phyloP scores from a whole-genome alignment of 345 rosid species.

The Euphorbia pulcherrima region DNA sequence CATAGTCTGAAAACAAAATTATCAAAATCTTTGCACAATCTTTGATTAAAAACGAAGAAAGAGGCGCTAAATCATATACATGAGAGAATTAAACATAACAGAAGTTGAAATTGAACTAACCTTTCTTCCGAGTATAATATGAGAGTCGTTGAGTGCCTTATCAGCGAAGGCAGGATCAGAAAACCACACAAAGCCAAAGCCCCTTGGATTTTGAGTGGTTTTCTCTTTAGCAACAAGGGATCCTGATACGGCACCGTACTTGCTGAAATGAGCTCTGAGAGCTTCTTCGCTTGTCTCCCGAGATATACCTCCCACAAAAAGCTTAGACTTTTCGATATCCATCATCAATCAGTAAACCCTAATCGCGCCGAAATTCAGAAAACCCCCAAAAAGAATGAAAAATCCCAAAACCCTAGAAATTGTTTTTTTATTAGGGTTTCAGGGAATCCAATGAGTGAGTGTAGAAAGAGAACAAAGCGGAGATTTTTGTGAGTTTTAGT shows the following conservation, averaged over 20 bases:
- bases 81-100: conserved; percentile 9
- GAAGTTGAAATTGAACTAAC: conserved; percentile 39
- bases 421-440: conserved; percentile 12
- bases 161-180: conserved; percentile 44
- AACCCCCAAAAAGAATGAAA: conserved; percentile 4
- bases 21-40: neutral
- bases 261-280: conserved; percentile 54
- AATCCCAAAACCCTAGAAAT: conserved; percentile 31
- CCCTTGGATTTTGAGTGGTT: conserved; percentile 42
- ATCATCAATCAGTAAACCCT: conserved; percentile 30
- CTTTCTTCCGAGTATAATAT: conserved; percentile 61
- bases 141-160: conserved; percentile 53
- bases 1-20: neutral
- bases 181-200: conserved; percentile 73
- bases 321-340: conserved; percentile 53
- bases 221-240: conserved; percentile 51
- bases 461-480: neutral
- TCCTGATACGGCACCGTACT: conserved; percentile 55
- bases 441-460: neutral
- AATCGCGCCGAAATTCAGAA: conserved; percentile 17
- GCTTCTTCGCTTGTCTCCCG: conserved; percentile 55
- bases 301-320: conserved; percentile 65
- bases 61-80: neutral
- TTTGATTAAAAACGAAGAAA: neutral
- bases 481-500: neutral